A percentile compares a stretch with the other conserved stretches of the same genome.
Conservation (phyloP, 2,329 filamentous ascomycete species). For the Fusarium concolor region DNA sequence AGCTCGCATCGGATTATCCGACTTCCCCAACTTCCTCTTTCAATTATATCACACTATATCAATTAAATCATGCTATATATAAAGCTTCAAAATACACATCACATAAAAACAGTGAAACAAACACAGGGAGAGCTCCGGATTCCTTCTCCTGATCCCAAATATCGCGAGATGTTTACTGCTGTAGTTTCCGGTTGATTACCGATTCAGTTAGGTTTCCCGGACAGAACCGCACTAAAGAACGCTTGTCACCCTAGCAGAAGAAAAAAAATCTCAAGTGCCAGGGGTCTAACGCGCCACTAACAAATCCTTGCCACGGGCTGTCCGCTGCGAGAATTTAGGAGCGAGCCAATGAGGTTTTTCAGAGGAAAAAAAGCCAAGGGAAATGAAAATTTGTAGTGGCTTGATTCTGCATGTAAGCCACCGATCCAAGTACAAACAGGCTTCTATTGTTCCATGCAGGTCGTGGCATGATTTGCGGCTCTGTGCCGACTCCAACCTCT, state of each 20-base stretch:
- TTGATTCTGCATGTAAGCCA: constrained; percentile 29
- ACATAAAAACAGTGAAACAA: not conserved
- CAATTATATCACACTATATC: not conserved
- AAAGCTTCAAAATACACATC: not conserved
- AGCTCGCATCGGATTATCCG: not conserved
- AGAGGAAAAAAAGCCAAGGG: constrained; percentile 5
- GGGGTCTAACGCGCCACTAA: constrained; percentile 15
- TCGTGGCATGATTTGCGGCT: constrained; percentile 29
- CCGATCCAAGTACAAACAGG: not conserved
- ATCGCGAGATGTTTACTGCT: constrained; percentile 34
- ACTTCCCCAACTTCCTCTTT: constrained; percentile 5
- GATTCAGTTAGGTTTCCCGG: constrained; percentile 15
- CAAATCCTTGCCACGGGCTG: constrained; percentile 29
- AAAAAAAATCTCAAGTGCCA: constrained; percentile 18
- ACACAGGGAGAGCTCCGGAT: not conserved
- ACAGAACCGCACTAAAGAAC: constrained; percentile 8
- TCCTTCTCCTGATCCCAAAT: not conserved
- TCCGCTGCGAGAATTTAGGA: constrained; percentile 19
- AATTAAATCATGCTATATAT: not conserved
- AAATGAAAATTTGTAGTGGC: constrained; percentile 24
- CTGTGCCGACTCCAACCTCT: constrained; percentile 29
- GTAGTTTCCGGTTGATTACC: constrained; percentile 23
- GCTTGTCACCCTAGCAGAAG: not conserved
- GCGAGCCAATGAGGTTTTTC: constrained; percentile 10
- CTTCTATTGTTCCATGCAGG: constrained; percentile 37